Evolutionary conservation across 495 filamentous ascomycete species (phyloP), one percentile per base, ranked within the genome.

Genomic region (Daldinia concentrica): DNA sequence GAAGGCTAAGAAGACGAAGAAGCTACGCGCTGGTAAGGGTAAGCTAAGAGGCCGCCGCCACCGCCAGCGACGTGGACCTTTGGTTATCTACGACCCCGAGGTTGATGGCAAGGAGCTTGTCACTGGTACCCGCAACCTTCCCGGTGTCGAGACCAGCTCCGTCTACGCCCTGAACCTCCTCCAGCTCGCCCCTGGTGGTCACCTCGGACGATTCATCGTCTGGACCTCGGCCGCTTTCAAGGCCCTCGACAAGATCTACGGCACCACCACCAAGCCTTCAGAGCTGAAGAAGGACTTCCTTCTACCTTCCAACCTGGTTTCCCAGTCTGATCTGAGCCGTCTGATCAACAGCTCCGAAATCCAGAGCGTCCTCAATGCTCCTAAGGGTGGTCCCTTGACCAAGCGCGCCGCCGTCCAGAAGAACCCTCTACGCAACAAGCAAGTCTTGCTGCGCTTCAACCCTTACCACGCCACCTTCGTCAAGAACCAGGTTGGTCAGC

Each of bases 311-410:
- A 92, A 92, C 84, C 73, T 95, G 69, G 91, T 99, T 75, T 83
- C 90, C 76, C 94, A 99, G 85, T 89, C 96, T 76, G 95, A 99
- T 76, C 88, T 99, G 77, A 87, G 88, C 85, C 95, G 95, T 82
- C 88, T 99, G 72, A 99, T 99, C 90, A 99, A 99, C 92, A 94
- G 91, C 76, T 93, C 93, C 76, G 95, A 99, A 88, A 91, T 98
- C 81, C 95, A 99, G 89, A 90, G 89, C 81, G 94, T 98, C 58
- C 88, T 98, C 69, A 88, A 91, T 59, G 91, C 90, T 41, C 93
- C 93, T 76, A 94, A 92, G 87, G 96, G 96, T 73, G 91, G 92
- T 74, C 86, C 93, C 76, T 85, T 88, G 77, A 95, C 93, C 83
- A 98, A 98, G 93, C 92, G 95, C 76, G 84, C 85, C 74, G 81